Evolutionary conservation across 495 filamentous ascomycete genomes (phyloP).

Genomic region (Aspergillus affinis): DNA sequence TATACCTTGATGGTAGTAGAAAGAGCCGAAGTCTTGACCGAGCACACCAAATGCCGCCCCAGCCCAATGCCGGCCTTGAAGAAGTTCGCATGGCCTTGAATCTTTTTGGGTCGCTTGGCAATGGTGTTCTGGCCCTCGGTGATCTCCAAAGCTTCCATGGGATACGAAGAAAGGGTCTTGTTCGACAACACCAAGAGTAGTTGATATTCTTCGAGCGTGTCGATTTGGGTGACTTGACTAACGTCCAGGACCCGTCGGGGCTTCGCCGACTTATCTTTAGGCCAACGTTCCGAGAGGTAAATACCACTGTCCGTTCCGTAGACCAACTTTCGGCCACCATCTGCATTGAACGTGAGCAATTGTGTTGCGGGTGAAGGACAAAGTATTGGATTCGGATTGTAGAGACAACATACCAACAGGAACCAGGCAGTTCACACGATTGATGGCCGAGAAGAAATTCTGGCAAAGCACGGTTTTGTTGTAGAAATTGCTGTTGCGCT

Average conservation of each 20-base stretch:
- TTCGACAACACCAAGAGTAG: slow-evolving; percentile 90
- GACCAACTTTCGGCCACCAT: slow-evolving; percentile 92
- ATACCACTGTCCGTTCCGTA: slow-evolving; percentile 93
- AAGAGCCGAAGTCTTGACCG: slow-evolving; percentile 85
- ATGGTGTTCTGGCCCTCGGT: slow-evolving; percentile 69
- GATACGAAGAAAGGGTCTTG: slow-evolving; percentile 85
- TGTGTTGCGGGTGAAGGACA: slow-evolving; percentile 30
- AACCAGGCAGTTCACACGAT: slow-evolving; percentile 89
- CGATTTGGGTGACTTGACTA: slow-evolving; percentile 87
- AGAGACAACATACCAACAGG: slow-evolving; percentile 66
- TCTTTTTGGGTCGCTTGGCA: slow-evolving; percentile 90
- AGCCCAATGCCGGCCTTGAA: slow-evolving; percentile 97
- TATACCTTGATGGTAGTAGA: slow-evolving; percentile 96
- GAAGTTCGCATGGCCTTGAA: slow-evolving; percentile 94
- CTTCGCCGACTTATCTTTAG: slow-evolving; percentile 72
- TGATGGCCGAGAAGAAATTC: slow-evolving; percentile 76
- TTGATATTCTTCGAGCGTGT: slow-evolving; percentile 92
- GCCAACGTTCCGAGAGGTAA: slow-evolving; percentile 84
- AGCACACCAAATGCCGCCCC: slow-evolving; percentile 90
- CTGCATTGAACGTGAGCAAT: slow-evolving; percentile 35
- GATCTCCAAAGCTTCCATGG: slow-evolving; percentile 79
- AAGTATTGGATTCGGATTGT: background rate
- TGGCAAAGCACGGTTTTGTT: slow-evolving; percentile 83
- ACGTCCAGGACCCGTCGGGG: slow-evolving; percentile 85
- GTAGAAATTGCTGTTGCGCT: slow-evolving; percentile 85